Base-by-base conservation (phyloP, 495 filamentous ascomycete genomes). In the Platismatia glauca region DNA sequence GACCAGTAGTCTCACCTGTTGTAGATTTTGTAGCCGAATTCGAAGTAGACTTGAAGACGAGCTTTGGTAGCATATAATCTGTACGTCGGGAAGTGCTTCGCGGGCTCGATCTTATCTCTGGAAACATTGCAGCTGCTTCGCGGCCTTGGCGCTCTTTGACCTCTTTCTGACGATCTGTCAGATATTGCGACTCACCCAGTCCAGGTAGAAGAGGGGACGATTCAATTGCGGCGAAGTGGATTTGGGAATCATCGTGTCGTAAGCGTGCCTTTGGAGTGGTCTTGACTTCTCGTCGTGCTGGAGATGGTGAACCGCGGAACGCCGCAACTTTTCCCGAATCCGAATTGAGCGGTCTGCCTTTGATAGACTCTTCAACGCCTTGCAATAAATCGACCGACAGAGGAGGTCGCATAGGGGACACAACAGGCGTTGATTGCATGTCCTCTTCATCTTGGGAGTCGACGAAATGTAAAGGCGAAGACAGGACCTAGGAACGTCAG, bases 121-220 rank as follows among this genome's bases (percentile, higher is more conserved):
- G 80, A 67, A 93, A 92, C 68, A 95, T 78, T 12, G 77, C 79
- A n/a, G 82, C 84, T 20, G 83, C 79, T 60, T 87, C 85, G 8
- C 70, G 72, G 39, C 75, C 77, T 72, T 94, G 83, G 48, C 83
- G 74, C 69, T 87, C 84, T 41, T 80, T 81, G 15, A 88, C 80
- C 64, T 91, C 89, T 62, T 80, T 84, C 68, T 91, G 90, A 27
- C 82, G 84, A 55, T 89, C 86, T 0, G 89, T 94, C 43, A 92
- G 71, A 6, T 84, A 67, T 66, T 89, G 88, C 6, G 85, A 86
- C 34, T 89, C 83, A 4, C 66, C 65, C 13, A 66, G 64, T 4
- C 74, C 73, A 7, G 84, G 79, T 15, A n/a, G 59, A 7, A 70
- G 59, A 22, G 68, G 66, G n/a, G 68, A 70, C 0, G 85, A 82